Evolutionary conservation across 148 eudicot genomes (phyloP), one percentile per base, ranked within the genome.

Genomic region (Arbutus unedo): DNA sequence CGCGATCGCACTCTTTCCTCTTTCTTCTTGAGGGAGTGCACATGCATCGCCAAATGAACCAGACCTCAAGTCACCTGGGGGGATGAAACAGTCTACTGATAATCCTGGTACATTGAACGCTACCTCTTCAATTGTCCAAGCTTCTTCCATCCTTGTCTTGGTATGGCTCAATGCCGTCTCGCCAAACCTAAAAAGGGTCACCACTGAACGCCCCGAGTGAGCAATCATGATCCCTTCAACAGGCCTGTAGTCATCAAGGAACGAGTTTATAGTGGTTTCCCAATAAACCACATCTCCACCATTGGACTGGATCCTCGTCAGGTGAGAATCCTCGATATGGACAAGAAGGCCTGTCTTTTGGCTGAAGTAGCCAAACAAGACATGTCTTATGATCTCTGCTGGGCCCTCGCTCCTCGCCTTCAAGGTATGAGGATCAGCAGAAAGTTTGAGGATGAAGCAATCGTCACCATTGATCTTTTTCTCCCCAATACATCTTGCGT

Each of bases 141-240:
- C 86, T 81, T 90, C 92, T 86, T 90, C 91, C 92, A 89, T 88
- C 80, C 91, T 84, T 3, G 92, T 90, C 67, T 82, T 89, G 41
- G 90, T 87, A 79, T 90, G 92, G 84, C 92, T 88, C 90, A 89
- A 87, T 16, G 92, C 91, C 60, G 79, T 82, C 76, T 90, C 92
- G 2, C 91, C 92, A 73, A 90, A 90, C 77, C 89, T 85, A 73
- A 90, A 90, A 72, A 90, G 88, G 76, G 86, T 90, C 16, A 89
- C 92, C 79, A 90, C 92, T 9, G 92, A 87, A 41, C 81, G 83
- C 19, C 92, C 92, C 13, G 92, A 85, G 79, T 90, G 92, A 25
- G 92, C 91, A 45, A 90, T 86, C 92, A 88, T 88, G 85, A 89
- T 83, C 55, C 92, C 92, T 82, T 90, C 92, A 49, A 90, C 91